Evolutionary conservation across 2,329 filamentous ascomycete genomes (phyloP), one percentile per base, ranked within the genome.

Genomic region (Fusarium anthophilum): DNA sequence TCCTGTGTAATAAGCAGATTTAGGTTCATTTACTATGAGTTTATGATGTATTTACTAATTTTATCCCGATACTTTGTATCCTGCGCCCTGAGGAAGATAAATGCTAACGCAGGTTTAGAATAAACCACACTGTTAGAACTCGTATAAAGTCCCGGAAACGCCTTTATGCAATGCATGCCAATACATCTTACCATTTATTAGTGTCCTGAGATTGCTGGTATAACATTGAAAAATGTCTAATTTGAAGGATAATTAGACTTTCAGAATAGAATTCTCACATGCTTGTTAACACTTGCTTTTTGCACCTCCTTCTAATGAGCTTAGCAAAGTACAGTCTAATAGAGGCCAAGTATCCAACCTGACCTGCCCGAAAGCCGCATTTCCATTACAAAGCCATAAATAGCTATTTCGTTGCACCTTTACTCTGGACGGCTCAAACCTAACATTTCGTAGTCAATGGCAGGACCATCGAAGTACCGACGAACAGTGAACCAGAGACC

Each of bases 181-280:
- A 30, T 24, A 2, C 8, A 43, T 43, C 15, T 17, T 6, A 4
- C 10, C 14, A 7, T 17, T 24, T 24, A 9, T 17, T 2, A 8
- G 14, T 2, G 18, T 12, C 6, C 1, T 24, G 6, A 12, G 9
- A 44, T 3, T 44, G 10, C 2, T 44, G 1, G 3, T 11, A 44
- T 6, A 24, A 24, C 8, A 44, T 8, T 44, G 9, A 24, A 17
- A 8, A 6, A 11, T n/a, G 14, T 17, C 15, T 8, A 44, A 24
- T 10, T 7, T 17, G 1, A 44, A 10, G 6, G 10, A 43, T 6
- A 0, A n/a, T 11, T 17, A 6, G 6, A 1, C 5, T 41, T 24
- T 6, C 6, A 17, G 12, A 10, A 17, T 17, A 11, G 0, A 7
- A 24, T 11, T 44, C n/a, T 18, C 10, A 44, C 6, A 44, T 44